Percentiles rank a stretch among this genome's conserved stretches.
Conservation (phyloP, 495 filamentous ascomycete genomes). For the Penicillium desertorum region DNA sequence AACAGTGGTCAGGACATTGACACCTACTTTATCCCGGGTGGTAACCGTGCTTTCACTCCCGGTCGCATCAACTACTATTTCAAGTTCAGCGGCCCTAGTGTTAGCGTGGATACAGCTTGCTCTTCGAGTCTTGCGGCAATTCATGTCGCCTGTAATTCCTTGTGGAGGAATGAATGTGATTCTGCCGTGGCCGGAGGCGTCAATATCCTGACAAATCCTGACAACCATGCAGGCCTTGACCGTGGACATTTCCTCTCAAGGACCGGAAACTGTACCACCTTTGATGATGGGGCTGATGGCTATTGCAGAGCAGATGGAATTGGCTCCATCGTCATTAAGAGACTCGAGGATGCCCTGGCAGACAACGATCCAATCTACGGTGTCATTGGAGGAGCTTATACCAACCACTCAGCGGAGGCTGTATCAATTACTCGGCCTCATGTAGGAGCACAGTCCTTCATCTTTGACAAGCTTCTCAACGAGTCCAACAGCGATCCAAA, state of each 20-base stretch:
- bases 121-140: constrained; percentile 83
- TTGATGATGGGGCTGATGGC: constrained; percentile 73
- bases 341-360: constrained; percentile 68
- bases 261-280: constrained; percentile 78
- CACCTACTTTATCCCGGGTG: constrained; percentile 91
- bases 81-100: constrained; percentile 83
- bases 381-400: constrained; percentile 63
- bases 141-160: constrained; percentile 77
- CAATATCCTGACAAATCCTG: constrained; percentile 77
- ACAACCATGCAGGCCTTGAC: constrained; percentile 81
- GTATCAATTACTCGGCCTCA: constrained; percentile 85
- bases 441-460: constrained; percentile 64
- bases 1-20: constrained; percentile 89
- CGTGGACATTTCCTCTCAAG: constrained; percentile 80
- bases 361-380: constrained; percentile 75
- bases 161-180: constrained; percentile 81
- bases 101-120: constrained; percentile 87
- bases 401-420: constrained; percentile 75
- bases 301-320: constrained; percentile 76
- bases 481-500: constrained; percentile 69
- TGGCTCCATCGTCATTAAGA: constrained; percentile 70
- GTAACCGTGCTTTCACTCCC: constrained; percentile 81
- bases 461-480: constrained; percentile 68
- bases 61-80: constrained; percentile 89
- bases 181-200: constrained; percentile 82